A percentile compares a stretch with the other conserved stretches of the same genome.
Conservation (phyloP, 1,284 basidiomycete genomes). For the Cryptococcus sp. region DNA sequence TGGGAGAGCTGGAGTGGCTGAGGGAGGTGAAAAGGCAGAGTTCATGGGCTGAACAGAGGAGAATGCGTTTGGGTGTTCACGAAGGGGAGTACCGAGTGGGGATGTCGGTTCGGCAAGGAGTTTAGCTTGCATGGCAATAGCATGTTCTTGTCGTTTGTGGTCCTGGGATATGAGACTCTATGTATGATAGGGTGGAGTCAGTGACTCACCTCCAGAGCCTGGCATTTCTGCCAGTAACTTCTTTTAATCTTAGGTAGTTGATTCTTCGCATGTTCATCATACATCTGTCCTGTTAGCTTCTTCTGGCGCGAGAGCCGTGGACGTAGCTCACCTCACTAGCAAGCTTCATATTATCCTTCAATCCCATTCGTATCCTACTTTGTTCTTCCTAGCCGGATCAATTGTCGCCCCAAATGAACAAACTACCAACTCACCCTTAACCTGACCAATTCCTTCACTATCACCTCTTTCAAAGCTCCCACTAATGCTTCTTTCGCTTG, state of each 20-base stretch:
- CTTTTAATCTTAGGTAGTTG: conserved; percentile 71
- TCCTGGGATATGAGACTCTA: conserved; percentile 16
- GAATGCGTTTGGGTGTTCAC: conserved; percentile 21
- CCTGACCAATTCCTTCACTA: conserved; percentile 61
- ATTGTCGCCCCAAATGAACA: neutral
- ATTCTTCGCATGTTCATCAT: conserved; percentile 71
- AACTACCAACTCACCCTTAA: conserved; percentile 56
- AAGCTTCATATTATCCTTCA: conserved; percentile 79
- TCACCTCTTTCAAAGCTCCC: conserved; percentile 62
- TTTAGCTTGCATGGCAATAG: conserved; percentile 43
- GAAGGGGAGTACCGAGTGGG: conserved; percentile 13
- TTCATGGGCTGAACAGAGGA: neutral
- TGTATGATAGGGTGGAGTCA: neutral
- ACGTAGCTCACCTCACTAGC: conserved; percentile 50
- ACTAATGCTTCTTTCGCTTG: conserved; percentile 73
- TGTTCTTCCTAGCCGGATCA: conserved; percentile 63
- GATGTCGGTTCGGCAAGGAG: conserved; percentile 36
- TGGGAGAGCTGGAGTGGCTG: conserved; percentile 16
- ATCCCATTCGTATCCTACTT: conserved; percentile 78
- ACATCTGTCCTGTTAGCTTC: conserved; percentile 48
- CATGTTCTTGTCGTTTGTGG: conserved; percentile 42
- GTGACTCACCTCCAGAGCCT: conserved; percentile 66
- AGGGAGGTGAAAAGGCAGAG: conserved; percentile 27
- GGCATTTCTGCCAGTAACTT: conserved; percentile 70
- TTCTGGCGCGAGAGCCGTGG: no score